A percentile compares a stretch with the other conserved stretches of the same genome.
phyloP scores from a whole-genome alignment of 176 grass and related monocot genomes.

The Musa itinerans region DNA sequence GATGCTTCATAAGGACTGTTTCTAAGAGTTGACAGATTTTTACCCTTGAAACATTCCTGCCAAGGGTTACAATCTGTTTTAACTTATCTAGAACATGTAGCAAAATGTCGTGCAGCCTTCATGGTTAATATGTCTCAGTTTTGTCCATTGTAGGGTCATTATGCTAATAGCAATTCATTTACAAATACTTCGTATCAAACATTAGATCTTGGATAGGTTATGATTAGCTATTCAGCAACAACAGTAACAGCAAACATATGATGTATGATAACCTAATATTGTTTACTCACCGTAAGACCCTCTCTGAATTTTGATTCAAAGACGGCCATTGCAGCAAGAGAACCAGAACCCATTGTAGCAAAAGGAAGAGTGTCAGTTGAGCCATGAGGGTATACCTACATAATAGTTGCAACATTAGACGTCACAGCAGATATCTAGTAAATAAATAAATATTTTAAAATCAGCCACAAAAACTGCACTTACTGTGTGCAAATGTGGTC shows the following conservation, averaged over 20 bases:
- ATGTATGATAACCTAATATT: not conserved
- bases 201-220: not conserved
- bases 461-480: conserved; percentile 1
- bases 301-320: conserved; percentile 90
- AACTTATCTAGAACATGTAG: no score
- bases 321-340: conserved; percentile 88
- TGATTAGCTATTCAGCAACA: conserved; percentile 3
- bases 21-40: no score
- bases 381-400: conserved; percentile 86
- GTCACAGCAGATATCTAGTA: conserved; percentile 2
- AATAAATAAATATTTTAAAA: not conserved
- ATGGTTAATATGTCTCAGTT: not conserved
- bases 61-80: no score
- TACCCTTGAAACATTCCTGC: no score
- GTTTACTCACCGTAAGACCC: conserved; percentile 69
- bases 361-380: conserved; percentile 95
- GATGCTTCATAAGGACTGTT: no score
- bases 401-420: not conserved
- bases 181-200: not conserved
- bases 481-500: conserved; percentile 88
- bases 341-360: conserved; percentile 99
- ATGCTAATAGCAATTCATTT: not conserved
- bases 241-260: not conserved
- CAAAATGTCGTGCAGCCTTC: not conserved
- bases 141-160: not conserved